These are phyloP conservation scores for Metschnikowia orientalis DNA, from an alignment of 805 yeast species.

Conservation along the genomic window DNA sequence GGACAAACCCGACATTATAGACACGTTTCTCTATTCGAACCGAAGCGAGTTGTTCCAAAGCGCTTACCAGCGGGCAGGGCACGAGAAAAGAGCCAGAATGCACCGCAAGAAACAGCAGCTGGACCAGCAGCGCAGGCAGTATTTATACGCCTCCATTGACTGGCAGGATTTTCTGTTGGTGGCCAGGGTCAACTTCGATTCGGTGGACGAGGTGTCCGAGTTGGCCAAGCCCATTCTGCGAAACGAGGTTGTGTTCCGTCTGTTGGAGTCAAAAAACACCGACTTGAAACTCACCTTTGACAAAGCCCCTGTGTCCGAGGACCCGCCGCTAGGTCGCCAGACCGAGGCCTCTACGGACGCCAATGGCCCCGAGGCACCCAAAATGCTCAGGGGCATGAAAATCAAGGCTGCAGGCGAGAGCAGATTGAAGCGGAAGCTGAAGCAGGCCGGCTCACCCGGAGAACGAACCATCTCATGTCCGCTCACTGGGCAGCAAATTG, in stretches of 20 bases:
- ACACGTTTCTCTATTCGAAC: conserved; percentile 17
- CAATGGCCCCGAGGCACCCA: no score
- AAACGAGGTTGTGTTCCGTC: conserved; percentile 56
- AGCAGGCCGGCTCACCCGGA: conserved; percentile 10
- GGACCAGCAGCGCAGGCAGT: conserved; percentile 16
- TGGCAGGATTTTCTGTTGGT: conserved; percentile 83
- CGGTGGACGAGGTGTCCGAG: conserved; percentile 54
- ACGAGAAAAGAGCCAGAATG: conserved; percentile 35
- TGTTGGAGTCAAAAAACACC: conserved; percentile 53
- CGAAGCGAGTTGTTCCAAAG: conserved; percentile 38
- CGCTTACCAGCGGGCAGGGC: conserved; percentile 57
- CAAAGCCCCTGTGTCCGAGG: no score
- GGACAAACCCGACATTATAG: conserved; percentile 5
- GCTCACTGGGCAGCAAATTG: conserved; percentile 64
- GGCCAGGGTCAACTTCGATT: conserved; percentile 62
- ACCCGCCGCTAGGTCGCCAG: conserved; percentile 12
- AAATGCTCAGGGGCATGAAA: conserved; percentile 54
- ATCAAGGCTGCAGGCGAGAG: conserved; percentile 70
- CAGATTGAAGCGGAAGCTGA: conserved; percentile 35
- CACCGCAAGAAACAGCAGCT: conserved; percentile 36
- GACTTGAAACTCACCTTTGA: no score
- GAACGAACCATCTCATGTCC: conserved; percentile 60
- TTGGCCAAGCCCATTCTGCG: conserved; percentile 52
- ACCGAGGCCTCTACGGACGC: conserved; percentile 7
- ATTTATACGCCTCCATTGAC: conserved; percentile 70